Percentiles rank a stretch among this genome's conserved stretches.
Conservation (phyloP, 164 flowering plant species). For the Platanus orientalis region DNA sequence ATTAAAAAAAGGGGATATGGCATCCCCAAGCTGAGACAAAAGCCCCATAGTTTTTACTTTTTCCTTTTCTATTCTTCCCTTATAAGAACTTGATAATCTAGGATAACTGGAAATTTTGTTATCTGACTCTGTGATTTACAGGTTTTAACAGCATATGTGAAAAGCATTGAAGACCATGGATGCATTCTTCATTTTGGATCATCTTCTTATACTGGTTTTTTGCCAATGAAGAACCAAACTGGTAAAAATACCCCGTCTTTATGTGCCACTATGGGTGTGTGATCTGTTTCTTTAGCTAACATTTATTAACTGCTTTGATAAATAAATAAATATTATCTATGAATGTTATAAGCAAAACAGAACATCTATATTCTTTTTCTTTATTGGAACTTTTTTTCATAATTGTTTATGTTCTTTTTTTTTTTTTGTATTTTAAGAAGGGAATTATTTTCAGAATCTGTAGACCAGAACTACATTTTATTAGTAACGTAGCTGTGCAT, state of each 20-base stretch:
- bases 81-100: background rate
- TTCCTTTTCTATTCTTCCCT: background rate
- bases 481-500: no score
- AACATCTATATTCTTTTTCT: background rate
- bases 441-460: background rate
- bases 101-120: background rate
- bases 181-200: conserved; percentile 87
- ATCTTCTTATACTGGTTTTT: conserved; percentile 71
- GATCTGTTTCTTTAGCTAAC: background rate
- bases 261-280: background rate
- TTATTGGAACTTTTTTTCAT: no score
- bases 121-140: conserved; percentile 17
- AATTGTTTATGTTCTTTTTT: background rate
- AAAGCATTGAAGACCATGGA: conserved; percentile 97
- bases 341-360: no score
- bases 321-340: no score
- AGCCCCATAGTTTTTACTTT: background rate
- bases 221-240: conserved; percentile 41
- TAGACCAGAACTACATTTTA: no score
- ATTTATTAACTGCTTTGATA: background rate
- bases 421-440: background rate
- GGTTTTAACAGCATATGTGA: conserved; percentile 82
- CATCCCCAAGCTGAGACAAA: no score
- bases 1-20: no score
- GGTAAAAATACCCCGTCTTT: conserved; percentile 28